Conservation (phyloP, 2,329 filamentous ascomycete genomes). For the Aureobasidium leucospermi region DNA sequence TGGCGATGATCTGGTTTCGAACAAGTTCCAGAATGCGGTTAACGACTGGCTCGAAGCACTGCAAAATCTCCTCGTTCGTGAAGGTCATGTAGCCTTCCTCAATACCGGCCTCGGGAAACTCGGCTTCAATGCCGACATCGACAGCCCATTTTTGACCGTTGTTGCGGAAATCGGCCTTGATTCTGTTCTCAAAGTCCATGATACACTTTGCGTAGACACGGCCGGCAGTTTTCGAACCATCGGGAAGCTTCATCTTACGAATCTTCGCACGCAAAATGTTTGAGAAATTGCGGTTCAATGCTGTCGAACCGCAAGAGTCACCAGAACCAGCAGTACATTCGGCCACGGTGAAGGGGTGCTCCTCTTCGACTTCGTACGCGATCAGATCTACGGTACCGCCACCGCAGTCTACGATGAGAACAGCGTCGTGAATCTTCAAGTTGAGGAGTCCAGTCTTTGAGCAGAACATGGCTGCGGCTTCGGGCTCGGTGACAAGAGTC, state of each 20-base stretch:
- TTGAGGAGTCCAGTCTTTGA: slow-evolving; percentile 94
- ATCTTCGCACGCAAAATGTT: slow-evolving; percentile 98
- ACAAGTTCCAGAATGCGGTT: slow-evolving; percentile 95
- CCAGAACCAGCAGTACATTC: slow-evolving; percentile 96
- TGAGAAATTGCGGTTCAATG: slow-evolving; percentile 94
- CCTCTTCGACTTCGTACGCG: slow-evolving; percentile 96
- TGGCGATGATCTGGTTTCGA: slow-evolving; percentile 96
- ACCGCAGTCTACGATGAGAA: slow-evolving; percentile 95
- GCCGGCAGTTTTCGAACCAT: slow-evolving; percentile 94
- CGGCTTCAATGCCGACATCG: slow-evolving; percentile 95
- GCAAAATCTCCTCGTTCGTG: slow-evolving; percentile 96
- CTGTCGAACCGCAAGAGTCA: slow-evolving; percentile 96
- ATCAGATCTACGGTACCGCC: slow-evolving; percentile 98
- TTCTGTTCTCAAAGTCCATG: slow-evolving; percentile 99
- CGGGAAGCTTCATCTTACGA: slow-evolving; percentile 96
- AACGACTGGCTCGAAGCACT: slow-evolving; percentile 97
- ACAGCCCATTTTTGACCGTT: slow-evolving; percentile 99
- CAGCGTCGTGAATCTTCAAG: slow-evolving; percentile 96
- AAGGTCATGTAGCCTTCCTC: slow-evolving; percentile 99
- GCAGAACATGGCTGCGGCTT: slow-evolving; percentile 95
- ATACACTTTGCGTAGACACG: slow-evolving; percentile 99
- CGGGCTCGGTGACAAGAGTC: slow-evolving; percentile 90
- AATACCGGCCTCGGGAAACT: slow-evolving; percentile 94
- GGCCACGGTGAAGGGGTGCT: slow-evolving; percentile 91
- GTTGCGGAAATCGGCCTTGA: slow-evolving; percentile 99